Conservation (phyloP, 1,139 yeast species). For the Lizanozyma gosingica region DNA sequence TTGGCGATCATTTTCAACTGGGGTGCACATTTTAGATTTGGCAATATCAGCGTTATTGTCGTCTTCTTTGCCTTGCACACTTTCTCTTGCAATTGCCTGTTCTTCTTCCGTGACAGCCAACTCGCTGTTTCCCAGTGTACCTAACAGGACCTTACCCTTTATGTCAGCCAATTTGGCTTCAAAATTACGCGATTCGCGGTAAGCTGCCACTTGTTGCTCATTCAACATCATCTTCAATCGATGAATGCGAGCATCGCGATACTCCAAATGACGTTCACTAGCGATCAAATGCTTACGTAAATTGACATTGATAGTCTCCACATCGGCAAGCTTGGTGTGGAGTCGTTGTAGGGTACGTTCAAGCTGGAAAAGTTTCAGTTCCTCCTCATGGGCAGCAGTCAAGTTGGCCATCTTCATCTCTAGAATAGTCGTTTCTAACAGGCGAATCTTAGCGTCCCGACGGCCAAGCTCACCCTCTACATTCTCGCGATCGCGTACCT, state of each 20-base stretch:
- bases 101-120: too few species aligned
- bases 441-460: not conserved
- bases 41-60: slow-evolving; percentile 3
- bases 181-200: slow-evolving; percentile 25
- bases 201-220: slow-evolving; percentile 31
- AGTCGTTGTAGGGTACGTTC: slow-evolving; percentile 32
- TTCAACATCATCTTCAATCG: slow-evolving; percentile 24
- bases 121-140: too few species aligned
- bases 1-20: not conserved
- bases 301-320: slow-evolving; percentile 29
- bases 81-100: too few species aligned
- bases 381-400: slow-evolving; percentile 35
- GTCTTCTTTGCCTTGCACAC: slow-evolving; percentile 3
- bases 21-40: slow-evolving; percentile 2
- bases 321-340: slow-evolving; percentile 31
- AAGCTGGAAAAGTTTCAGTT: slow-evolving; percentile 29
- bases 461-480: not conserved
- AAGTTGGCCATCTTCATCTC: slow-evolving; percentile 28
- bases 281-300: slow-evolving; percentile 31
- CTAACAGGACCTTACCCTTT: slow-evolving; percentile 14
- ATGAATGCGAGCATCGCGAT: slow-evolving; percentile 33
- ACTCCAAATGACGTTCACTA: slow-evolving; percentile 35
- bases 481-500: not conserved
- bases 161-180: slow-evolving; percentile 23
- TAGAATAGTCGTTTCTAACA: slow-evolving; percentile 29